These are phyloP conservation scores for Boletus albobrunnescens DNA, from an alignment of 1,284 basidiomycete genomes.

Conservation along the genomic window DNA sequence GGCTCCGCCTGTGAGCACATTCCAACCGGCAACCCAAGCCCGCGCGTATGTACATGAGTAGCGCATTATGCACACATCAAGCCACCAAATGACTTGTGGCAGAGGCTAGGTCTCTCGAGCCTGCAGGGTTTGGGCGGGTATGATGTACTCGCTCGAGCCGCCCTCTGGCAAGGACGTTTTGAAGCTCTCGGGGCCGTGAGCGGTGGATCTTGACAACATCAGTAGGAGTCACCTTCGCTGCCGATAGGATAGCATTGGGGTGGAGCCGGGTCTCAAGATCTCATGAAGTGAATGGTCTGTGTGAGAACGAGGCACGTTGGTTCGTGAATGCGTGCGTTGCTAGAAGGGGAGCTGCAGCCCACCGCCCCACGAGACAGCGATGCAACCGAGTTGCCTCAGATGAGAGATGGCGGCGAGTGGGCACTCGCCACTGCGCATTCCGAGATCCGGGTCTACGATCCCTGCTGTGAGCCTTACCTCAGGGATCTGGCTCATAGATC, in stretches of 20 bases:
- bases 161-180: not conserved
- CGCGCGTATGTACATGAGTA: slow-evolving; percentile 2
- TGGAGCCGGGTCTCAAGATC: slow-evolving; percentile 4
- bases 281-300: slow-evolving; percentile 1
- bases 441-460: slow-evolving; percentile 21
- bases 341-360: slow-evolving; percentile 14
- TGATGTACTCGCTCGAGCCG: not conserved
- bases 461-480: slow-evolving; percentile 8
- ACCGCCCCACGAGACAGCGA: slow-evolving; percentile 12
- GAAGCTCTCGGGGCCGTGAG: slow-evolving; percentile 20
- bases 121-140: not conserved
- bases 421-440: slow-evolving; percentile 8
- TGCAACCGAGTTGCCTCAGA: slow-evolving; percentile 18
- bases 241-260: slow-evolving; percentile 6
- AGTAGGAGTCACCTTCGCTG: slow-evolving; percentile 7
- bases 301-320: slow-evolving; percentile 15
- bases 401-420: slow-evolving; percentile 6
- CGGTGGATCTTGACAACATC: slow-evolving; percentile 5
- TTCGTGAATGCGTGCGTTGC: slow-evolving; percentile 6
- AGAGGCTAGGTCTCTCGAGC: slow-evolving; percentile 9
- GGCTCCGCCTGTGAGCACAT: not conserved
- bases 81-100: slow-evolving; percentile 29
- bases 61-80: slow-evolving; percentile 11
- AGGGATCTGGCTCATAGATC: slow-evolving; percentile 25
- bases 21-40: not conserved